phyloP scores from a whole-genome alignment of 345 rosid species.

The Eucalyptus microcorys region DNA sequence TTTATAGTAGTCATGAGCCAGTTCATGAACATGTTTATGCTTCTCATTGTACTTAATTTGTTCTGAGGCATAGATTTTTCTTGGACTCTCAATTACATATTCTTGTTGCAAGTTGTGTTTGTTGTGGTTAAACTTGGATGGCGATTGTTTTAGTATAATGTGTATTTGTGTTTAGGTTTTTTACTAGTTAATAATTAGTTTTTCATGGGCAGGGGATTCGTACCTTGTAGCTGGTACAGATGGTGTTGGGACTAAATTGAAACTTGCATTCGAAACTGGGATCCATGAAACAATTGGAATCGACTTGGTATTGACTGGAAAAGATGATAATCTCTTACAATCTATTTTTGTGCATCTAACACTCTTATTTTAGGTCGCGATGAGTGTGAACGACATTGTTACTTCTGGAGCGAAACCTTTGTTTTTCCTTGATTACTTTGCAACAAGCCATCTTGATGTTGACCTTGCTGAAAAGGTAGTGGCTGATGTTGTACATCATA shows the following conservation, averaged over 20 bases:
- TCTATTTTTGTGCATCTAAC: neutral
- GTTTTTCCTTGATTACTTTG: conserved; percentile 93
- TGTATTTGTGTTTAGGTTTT: neutral
- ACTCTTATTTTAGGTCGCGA: conserved; percentile 54
- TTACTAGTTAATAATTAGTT: neutral
- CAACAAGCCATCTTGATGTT: conserved; percentile 88
- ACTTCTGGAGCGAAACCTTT: conserved; percentile 95
- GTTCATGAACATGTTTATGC: neutral
- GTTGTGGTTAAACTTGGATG: neutral
- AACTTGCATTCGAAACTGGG: conserved; percentile 90
- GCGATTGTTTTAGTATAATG: neutral
- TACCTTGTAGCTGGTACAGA: conserved; percentile 94
- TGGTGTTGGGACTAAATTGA: conserved; percentile 96
- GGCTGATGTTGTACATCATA: neutral
- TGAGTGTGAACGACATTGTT: conserved; percentile 95
- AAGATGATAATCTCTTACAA: neutral
- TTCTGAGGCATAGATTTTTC: neutral
- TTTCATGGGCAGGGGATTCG: conserved; percentile 49
- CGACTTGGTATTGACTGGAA: conserved; percentile 46
- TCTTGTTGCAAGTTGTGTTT: neutral
- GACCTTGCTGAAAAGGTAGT: conserved; percentile 93
- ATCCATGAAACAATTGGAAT: conserved; percentile 89
- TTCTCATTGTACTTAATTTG: neutral
- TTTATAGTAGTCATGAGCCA: neutral
- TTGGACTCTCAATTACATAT: neutral